A percentile compares a stretch with the other conserved stretches of the same genome.
Conservation (phyloP, 164 flowering plant genomes). For the Vitis riparia region DNA sequence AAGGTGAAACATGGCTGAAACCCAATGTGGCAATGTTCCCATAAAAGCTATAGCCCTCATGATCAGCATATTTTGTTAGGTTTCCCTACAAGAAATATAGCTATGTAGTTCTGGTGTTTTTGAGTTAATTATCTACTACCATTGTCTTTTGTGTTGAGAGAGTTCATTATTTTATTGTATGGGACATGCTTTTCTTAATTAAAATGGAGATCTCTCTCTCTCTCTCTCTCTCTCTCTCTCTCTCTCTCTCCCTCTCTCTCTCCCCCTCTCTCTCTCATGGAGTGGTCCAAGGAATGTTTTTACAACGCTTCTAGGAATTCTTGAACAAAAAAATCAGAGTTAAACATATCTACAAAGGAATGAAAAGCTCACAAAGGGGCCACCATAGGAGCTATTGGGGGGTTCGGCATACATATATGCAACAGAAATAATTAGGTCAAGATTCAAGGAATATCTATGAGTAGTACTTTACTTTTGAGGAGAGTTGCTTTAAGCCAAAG, state of each 20-base stretch:
- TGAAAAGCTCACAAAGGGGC: constrained; percentile 8
- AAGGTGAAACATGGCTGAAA: constrained; percentile 25
- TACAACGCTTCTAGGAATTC: constrained; percentile 14
- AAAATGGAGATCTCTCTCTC: constrained; percentile 15
- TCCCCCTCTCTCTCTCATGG: constrained; percentile 15
- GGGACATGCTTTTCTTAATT: constrained; percentile 25
- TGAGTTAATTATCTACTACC: constrained; percentile 7
- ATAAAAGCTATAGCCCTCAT: constrained; percentile 21
- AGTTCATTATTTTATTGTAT: constrained; percentile 16
- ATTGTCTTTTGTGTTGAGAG: constrained; percentile 25
- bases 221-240: constrained; percentile 8
- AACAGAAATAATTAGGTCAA: constrained; percentile 15
- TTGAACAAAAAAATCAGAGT: constrained; percentile 9
- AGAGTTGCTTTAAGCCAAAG: not conserved
- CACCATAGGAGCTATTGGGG: constrained; percentile 10
- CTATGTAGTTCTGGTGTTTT: constrained; percentile 29
- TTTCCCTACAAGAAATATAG: constrained; percentile 21
- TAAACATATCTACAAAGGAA: no score
- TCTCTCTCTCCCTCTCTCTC: constrained; percentile 11
- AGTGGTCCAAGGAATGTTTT: constrained; percentile 33
- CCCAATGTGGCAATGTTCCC: constrained; percentile 12
- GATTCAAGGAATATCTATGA: constrained; percentile 24
- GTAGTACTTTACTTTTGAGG: not conserved
- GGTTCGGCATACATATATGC: constrained; percentile 18
- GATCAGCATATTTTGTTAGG: constrained; percentile 27